Conservation (phyloP, 2,329 filamentous ascomycete genomes). For the Cadophora gregata region DNA sequence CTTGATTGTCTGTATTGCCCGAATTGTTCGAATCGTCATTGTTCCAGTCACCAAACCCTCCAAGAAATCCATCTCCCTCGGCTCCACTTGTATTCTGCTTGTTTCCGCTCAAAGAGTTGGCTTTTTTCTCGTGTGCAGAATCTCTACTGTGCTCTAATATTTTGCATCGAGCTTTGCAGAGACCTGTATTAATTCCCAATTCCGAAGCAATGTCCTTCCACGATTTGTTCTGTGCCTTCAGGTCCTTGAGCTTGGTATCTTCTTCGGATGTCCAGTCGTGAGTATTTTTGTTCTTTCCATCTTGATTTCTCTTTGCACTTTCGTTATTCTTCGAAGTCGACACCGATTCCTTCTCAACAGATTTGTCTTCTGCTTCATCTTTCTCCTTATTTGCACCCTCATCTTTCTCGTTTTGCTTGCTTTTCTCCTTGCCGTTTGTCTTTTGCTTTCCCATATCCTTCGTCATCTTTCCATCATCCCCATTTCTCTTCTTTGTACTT, state of each 20-base stretch:
- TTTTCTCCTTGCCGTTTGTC: background rate
- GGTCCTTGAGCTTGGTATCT: constrained; percentile 36
- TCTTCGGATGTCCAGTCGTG: constrained; percentile 37
- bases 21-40: constrained; percentile 2
- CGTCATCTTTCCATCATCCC: background rate
- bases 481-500: background rate
- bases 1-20: constrained; percentile 2
- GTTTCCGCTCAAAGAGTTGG: background rate
- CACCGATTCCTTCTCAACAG: constrained; percentile 1
- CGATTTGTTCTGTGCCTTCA: constrained; percentile 37
- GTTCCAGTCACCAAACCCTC: background rate
- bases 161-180: constrained; percentile 4
- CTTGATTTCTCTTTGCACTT: constrained; percentile 12
- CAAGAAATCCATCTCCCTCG: background rate
- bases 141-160: background rate
- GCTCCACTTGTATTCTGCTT: constrained; percentile 1
- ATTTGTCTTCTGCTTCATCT: constrained; percentile 10
- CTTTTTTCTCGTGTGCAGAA: background rate
- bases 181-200: constrained; percentile 7
- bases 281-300: constrained; percentile 5
- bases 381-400: constrained; percentile 18
- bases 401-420: background rate
- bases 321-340: background rate
- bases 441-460: constrained; percentile 17
- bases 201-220: constrained; percentile 34